Conservation (phyloP, 2,329 filamentous ascomycete species). For the Whalleya microplaca region DNA sequence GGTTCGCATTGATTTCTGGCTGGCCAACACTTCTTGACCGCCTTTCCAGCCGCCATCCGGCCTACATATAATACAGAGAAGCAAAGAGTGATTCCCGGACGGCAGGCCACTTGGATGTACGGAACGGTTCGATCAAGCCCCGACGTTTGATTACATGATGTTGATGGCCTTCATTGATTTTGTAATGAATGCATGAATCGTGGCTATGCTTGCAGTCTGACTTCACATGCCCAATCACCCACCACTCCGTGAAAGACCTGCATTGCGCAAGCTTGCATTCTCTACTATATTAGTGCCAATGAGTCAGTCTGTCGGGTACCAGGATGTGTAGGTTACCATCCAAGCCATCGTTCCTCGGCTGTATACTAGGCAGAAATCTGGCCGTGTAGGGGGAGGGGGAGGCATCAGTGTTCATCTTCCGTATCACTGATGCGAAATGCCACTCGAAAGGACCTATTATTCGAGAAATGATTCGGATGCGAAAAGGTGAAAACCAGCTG, state of each 20-base stretch:
- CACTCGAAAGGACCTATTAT: not conserved
- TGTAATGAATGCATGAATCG: constrained; percentile 27
- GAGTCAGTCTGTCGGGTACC: constrained; percentile 11
- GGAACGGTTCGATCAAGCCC: constrained; percentile 24
- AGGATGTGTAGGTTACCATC: constrained; percentile 1
- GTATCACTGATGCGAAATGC: constrained; percentile 5
- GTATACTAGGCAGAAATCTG: constrained; percentile 14
- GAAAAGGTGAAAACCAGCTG: constrained; percentile 1
- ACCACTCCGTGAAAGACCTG: constrained; percentile 7
- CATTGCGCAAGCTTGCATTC: not conserved
- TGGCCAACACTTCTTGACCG: constrained; percentile 16
- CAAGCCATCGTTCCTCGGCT: constrained; percentile 14
- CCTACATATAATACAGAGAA: not conserved
- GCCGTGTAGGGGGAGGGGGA: not conserved
- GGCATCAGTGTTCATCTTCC: not conserved
- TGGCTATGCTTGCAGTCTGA: constrained; percentile 29
- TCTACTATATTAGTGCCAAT: constrained; percentile 2
- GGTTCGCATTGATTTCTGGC: constrained; percentile 6
- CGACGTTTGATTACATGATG: constrained; percentile 19
- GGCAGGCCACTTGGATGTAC: not conserved
- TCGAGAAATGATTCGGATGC: not conserved
- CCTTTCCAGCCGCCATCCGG: constrained; percentile 16
- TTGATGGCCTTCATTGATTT: too few species aligned
- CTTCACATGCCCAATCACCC: constrained; percentile 20
- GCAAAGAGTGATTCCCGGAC: not conserved